These are phyloP conservation scores for Kernera saxatilis DNA, from an alignment of 345 rosid species.

Conservation along the genomic window DNA sequence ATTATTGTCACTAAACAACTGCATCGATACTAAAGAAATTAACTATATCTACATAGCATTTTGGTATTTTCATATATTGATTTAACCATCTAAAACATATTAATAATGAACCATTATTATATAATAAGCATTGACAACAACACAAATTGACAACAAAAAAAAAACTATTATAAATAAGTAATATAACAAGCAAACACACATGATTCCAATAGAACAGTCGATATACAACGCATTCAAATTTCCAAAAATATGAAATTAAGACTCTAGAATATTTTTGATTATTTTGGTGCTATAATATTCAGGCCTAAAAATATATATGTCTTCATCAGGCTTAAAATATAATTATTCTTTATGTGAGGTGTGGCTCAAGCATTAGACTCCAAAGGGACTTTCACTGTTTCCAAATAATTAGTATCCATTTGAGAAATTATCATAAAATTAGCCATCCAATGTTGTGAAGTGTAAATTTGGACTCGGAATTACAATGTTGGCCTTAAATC, in stretches of 20 bases:
- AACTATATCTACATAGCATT: neutral
- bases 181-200: neutral
- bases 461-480: neutral
- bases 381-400: slow-evolving; percentile 1
- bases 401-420: neutral
- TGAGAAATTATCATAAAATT: neutral
- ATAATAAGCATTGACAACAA: too few relatives aligned
- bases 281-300: neutral
- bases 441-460: neutral
- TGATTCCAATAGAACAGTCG: neutral
- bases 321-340: neutral
- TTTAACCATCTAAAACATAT: too few relatives aligned
- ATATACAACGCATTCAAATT: neutral
- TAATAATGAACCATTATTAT: too few relatives aligned
- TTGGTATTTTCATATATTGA: too few relatives aligned
- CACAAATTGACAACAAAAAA: neutral
- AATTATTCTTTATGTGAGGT: neutral
- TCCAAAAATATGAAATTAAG: neutral
- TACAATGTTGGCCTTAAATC: neutral
- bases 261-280: neutral
- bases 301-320: neutral
- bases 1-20: neutral
- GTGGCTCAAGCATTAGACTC: slow-evolving; percentile 11
- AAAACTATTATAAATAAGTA: neutral
- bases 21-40: neutral